These are phyloP conservation scores for Vitis cinerea DNA, from an alignment of 164 flowering plant species.

Conservation along the genomic window DNA sequence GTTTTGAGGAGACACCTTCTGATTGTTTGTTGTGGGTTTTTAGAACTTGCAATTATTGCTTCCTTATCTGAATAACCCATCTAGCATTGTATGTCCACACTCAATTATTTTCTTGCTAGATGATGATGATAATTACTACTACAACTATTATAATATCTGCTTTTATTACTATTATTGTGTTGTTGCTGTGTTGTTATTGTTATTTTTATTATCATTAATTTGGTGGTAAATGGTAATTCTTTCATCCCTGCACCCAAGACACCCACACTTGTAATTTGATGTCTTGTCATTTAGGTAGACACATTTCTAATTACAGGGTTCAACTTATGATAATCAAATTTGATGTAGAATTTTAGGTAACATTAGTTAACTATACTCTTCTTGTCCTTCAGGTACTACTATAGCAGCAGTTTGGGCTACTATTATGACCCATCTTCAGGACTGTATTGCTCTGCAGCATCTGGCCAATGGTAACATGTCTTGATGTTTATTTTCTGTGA, in stretches of 20 bases:
- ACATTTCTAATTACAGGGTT: neutral
- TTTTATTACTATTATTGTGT: no score
- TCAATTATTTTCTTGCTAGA: no score
- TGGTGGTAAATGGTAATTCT: no score
- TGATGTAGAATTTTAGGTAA: neutral
- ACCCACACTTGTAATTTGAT: no score
- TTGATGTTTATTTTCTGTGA: neutral
- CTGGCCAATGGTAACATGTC: constrained; percentile 79
- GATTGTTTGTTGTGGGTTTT: no score
- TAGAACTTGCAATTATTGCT: no score
- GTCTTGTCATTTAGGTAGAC: neutral
- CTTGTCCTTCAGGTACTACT: constrained; percentile 70
- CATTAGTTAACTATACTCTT: neutral
- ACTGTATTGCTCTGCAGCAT: constrained; percentile 64
- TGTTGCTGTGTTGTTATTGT: neutral
- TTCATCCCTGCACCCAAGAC: no score
- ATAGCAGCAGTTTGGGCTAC: constrained; percentile 86
- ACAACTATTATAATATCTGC: no score
- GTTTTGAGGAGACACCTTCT: no score
- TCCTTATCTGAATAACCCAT: no score
- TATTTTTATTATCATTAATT: neutral
- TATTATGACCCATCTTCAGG: constrained; percentile 84
- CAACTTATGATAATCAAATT: neutral
- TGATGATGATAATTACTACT: no score
- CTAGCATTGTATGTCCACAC: no score